phyloP scores from a whole-genome alignment of 306 rosid species.

The Cicer yamashitae region DNA sequence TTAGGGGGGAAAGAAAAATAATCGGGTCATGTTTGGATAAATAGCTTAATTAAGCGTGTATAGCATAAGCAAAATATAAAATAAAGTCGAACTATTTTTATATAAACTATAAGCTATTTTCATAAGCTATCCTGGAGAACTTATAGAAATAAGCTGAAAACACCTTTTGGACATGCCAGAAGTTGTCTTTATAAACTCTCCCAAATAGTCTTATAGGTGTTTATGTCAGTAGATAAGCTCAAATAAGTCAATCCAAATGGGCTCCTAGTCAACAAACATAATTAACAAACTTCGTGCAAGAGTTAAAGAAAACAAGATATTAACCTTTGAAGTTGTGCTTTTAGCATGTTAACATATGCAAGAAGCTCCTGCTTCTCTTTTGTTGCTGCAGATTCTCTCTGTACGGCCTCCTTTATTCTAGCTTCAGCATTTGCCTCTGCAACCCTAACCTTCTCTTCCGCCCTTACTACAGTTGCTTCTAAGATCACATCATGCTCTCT shows the following conservation, averaged over 20 bases:
- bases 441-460: slow-evolving; percentile 92
- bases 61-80: too few relatives aligned
- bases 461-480: slow-evolving; percentile 88
- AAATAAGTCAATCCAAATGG: too few relatives aligned
- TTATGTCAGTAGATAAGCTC: too few relatives aligned
- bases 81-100: too few relatives aligned
- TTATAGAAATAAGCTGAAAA: too few relatives aligned
- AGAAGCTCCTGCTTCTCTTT: slow-evolving; percentile 90
- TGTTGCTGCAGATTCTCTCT: slow-evolving; percentile 70
- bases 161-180: too few relatives aligned
- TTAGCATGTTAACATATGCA: slow-evolving; percentile 75
- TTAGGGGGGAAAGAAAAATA: slow-evolving; percentile 6
- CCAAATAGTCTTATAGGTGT: too few relatives aligned
- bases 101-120: too few relatives aligned
- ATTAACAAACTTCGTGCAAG: slow-evolving; percentile 21
- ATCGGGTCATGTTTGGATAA: too few relatives aligned
- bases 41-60: too few relatives aligned
- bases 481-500: slow-evolving; percentile 85
- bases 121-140: too few relatives aligned
- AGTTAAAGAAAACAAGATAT: slow-evolving; percentile 45
- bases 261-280: neutral
- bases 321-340: slow-evolving; percentile 93
- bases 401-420: slow-evolving; percentile 79
- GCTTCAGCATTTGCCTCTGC: slow-evolving; percentile 78
- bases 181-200: too few relatives aligned